Evolutionary conservation across 192 early-diverging fungal species (phyloP), one percentile per base, ranked within the genome.

Genomic region (Linderina pennispora): DNA sequence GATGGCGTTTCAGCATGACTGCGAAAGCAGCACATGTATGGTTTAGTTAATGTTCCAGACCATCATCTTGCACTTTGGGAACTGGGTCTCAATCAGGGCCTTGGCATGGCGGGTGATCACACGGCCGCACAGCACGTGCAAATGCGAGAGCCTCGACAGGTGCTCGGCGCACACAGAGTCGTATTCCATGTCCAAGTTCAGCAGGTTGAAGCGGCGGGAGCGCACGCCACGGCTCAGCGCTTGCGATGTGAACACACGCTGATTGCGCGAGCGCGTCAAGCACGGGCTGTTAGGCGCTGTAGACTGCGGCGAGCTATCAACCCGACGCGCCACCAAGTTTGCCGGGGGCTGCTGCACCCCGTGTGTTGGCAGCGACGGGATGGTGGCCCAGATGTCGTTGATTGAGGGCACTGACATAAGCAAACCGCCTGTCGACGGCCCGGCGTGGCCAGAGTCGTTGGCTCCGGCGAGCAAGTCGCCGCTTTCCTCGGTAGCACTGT

Each of bases 31-130:
- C 14, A 24, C 8, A 9, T 14, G 22, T 22, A 40, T 3, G 15
- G 39, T 13, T 21, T 47, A 68, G 48, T 68, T 50, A 17, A 57
- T 52, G 45, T 49, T 65, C 69, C 69, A 73, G 18, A 73, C 69
- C 69, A 65, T 64, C 62, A 73, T 73, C 24, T 62, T 65, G 53
- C 69, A 73, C 39, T 61, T 60, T 13, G 69, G 69, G 40, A 73
- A 73, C 53, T 73, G 69, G 28, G 16, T 50, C 44, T 73, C 62
- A 25, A 73, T 56, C 11, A 73, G 53, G 18, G 58, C 61, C 31
- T 73, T 73, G 28, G 69, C 69, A 40, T 73, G 61, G 40, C 58
- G 53, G 2, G 69, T 73, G 24, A 73, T 73, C 53, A 65, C 50
- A 13, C 69, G 42, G 15, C 69, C 69, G 16, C 62, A 73, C 25